A percentile compares a stretch with the other conserved stretches of the same genome.
Conservation (phyloP, 306 rosid genomes). For the Alnus glutinosa region DNA sequence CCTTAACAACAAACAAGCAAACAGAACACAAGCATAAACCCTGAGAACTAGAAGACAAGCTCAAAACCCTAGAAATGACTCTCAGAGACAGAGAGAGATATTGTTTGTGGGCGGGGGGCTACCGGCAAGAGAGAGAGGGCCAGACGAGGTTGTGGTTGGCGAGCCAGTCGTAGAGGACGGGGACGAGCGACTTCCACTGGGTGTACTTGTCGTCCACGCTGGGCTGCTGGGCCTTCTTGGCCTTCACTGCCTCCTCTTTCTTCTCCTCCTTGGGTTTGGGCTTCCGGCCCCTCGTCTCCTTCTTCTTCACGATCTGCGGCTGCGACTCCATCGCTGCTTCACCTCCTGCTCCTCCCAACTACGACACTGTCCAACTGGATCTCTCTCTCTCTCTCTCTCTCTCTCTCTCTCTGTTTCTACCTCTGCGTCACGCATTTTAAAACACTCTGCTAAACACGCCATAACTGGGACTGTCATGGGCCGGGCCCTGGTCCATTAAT, state of each 20-base stretch:
- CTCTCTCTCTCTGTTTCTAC: no score
- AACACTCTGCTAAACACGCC: no score
- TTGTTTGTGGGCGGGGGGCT: no score
- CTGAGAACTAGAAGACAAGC: background rate
- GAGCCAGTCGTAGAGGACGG: constrained; percentile 93
- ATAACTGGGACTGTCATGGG: no score
- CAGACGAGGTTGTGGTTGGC: constrained; percentile 95
- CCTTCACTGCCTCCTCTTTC: constrained; percentile 50
- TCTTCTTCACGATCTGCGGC: constrained; percentile 61
- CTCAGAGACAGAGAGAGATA: background rate
- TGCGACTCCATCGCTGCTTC: constrained; percentile 52
- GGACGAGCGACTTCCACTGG: constrained; percentile 88
- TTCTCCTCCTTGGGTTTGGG: constrained; percentile 85
- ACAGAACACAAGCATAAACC: background rate
- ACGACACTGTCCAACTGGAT: background rate
- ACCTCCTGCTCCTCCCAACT: background rate
- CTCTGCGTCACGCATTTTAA: no score
- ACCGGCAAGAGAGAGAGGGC: constrained; percentile 98
- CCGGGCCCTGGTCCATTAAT: no score
- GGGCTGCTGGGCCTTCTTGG: constrained; percentile 52
- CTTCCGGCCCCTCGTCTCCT: constrained; percentile 84
- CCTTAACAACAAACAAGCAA: background rate
- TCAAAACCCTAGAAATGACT: constrained; percentile 21
- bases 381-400: no score
- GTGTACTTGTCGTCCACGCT: constrained; percentile 47